Conservation (phyloP, 306 rosid species). For the Gynostemma pentaphyllum region DNA sequence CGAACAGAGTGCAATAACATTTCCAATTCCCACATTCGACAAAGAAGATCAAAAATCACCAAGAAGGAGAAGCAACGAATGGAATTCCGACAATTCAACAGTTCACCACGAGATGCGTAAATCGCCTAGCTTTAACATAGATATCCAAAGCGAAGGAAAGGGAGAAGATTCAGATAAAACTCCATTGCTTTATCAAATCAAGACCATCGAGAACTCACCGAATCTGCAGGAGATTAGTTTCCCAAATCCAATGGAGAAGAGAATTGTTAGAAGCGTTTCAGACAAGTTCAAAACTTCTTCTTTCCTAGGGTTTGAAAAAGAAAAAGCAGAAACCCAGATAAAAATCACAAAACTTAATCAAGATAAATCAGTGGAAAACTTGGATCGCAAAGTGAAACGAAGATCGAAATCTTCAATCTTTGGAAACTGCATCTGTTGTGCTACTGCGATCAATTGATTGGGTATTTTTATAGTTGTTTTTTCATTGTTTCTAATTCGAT, state of each 20-base stretch:
- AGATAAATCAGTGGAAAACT: conserved; percentile 16
- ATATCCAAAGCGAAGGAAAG: conserved; percentile 37
- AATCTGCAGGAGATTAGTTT: conserved; percentile 1
- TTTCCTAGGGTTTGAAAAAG: conserved; percentile 35
- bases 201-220: conserved; percentile 13
- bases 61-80: conserved; percentile 59
- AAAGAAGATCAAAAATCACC: conserved; percentile 23
- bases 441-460: conserved; percentile 40
- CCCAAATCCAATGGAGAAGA: conserved; percentile 30
- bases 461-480: background rate
- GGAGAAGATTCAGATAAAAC: conserved; percentile 44
- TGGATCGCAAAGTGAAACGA: conserved; percentile 42
- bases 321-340: conserved; percentile 31
- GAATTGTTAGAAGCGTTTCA: conserved; percentile 43
- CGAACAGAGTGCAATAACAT: conserved; percentile 6
- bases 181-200: conserved; percentile 39
- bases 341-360: conserved; percentile 22
- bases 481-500: background rate
- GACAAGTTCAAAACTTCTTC: conserved; percentile 42
- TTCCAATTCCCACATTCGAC: background rate
- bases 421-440: conserved; percentile 74
- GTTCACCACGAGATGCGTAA: conserved; percentile 38
- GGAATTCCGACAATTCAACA: conserved; percentile 38
- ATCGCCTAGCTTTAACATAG: conserved; percentile 73
- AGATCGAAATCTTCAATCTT: conserved; percentile 45